Percentiles rank a stretch among this genome's conserved stretches.
Conservation (phyloP, 2,329 filamentous ascomycete genomes). For the Botryotinia globosa region DNA sequence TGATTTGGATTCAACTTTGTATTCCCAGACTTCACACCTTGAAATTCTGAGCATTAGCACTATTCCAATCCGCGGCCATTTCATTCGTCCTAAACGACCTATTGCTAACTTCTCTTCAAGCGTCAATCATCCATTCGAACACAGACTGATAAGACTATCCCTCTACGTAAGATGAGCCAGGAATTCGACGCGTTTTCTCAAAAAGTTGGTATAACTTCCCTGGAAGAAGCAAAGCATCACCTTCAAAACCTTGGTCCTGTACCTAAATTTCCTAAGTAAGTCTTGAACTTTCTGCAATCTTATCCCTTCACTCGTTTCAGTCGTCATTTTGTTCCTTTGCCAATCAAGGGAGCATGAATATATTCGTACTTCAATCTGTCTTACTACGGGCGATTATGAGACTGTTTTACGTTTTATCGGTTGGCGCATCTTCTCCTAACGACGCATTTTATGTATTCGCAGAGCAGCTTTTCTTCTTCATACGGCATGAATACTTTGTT, state of each 20-base stretch:
- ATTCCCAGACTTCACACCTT: background rate
- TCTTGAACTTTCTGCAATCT: background rate
- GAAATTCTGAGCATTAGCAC: too few relatives aligned
- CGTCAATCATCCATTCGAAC: background rate
- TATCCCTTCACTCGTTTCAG: background rate
- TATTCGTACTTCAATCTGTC: background rate
- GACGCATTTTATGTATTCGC: background rate
- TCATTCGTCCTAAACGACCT: background rate
- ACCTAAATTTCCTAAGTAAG: constrained; percentile 1
- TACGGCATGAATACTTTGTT: background rate
- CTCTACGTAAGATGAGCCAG: background rate
- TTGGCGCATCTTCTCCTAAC: background rate
- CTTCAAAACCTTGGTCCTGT: constrained; percentile 12
- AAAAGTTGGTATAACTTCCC: background rate
- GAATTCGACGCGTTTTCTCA: constrained; percentile 6
- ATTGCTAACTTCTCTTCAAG: background rate
- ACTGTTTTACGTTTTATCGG: background rate
- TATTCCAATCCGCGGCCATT: background rate
- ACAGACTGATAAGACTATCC: background rate
- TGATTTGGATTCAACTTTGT: background rate
- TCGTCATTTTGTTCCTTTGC: background rate
- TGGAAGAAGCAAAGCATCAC: constrained; percentile 9
- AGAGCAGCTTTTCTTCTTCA: background rate
- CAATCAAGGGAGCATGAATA: background rate
- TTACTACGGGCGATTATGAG: background rate